Percentiles rank a stretch among this genome's conserved stretches.
phyloP scores from a whole-genome alignment of 768 basidiomycete genomes.

The Trametes cingulata region DNA sequence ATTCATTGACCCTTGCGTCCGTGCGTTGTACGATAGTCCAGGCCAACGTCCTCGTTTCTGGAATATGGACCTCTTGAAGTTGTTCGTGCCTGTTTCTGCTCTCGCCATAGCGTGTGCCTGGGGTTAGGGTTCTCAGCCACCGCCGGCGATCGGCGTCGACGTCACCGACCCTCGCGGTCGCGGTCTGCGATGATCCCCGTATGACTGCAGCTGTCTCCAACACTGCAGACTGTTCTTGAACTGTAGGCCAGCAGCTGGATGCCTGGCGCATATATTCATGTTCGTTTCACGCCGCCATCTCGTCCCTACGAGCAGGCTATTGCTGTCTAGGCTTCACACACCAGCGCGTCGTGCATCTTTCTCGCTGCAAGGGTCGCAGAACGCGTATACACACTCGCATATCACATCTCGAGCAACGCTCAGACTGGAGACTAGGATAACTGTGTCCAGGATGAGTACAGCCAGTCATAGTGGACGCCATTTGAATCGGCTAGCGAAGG shows the following conservation, averaged over 20 bases:
- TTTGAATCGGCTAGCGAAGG: slow-evolving; percentile 20
- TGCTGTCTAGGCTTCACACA: background rate
- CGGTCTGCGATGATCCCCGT: background rate
- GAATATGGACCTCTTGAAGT: too few species aligned
- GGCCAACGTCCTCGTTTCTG: too few species aligned
- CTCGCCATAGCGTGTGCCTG: too few species aligned
- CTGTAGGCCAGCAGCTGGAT: background rate
- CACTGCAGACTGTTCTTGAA: background rate
- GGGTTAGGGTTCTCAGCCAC: background rate
- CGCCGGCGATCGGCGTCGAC: background rate
- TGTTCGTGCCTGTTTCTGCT: too few species aligned
- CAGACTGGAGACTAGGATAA: background rate
- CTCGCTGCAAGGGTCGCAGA: background rate
- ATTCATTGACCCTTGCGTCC: too few species aligned
- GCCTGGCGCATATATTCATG: slow-evolving; percentile 6
- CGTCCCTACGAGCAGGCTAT: background rate
- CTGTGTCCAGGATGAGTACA: background rate
- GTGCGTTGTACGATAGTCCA: too few species aligned
- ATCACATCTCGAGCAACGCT: too few species aligned
- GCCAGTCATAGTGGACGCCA: background rate
- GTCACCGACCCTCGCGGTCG: background rate
- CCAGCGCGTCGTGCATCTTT: background rate
- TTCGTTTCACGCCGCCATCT: background rate
- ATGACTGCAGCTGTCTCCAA: slow-evolving; percentile 4
- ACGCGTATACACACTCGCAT: background rate